Base-by-base conservation (phyloP, 1,139 yeast species). In the Sugiyamaella novakii region DNA sequence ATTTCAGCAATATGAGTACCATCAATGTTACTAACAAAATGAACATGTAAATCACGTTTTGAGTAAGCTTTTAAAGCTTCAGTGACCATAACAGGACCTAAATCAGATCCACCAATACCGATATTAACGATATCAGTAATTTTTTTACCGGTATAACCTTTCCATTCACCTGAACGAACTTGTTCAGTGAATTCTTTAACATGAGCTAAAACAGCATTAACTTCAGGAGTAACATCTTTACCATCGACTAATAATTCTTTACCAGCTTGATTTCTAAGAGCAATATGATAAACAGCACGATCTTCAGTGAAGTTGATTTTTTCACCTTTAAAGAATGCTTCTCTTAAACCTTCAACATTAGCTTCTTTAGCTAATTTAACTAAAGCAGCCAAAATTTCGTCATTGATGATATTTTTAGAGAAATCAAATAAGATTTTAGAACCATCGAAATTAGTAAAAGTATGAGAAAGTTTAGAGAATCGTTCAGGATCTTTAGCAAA, bases 81-180 rank as follows among this genome's bases (percentile, higher is more conserved):
- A 53, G 97, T 89, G 61, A 92, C 98, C 98, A 92, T 92, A 50
- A 92, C 98, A 45, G 98, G 98, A 63, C 98, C 98, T 65, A 92
- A 80, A 71, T 92, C 98, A 25, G 98, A 89, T 60, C 98, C 98
- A 67, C 98, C 98, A 68, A 92, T 92, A 73, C 98, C 98, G 65
- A 92, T 87, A 78, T 92, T 92, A 66, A 92, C 98, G 53, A 92
- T 83, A 66, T 89, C 95, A 61, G 94, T 86, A 71, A 92, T 92
- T 61, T 78, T 74, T 79, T 89, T 89, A 61, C 98, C 98, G 59
- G 97, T 83, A 79, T 87, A 92, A 69, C 98, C 98, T 64, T 82
- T 88, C 97, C 98, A 91, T 59, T 76, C 78, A 62, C 98, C 98
- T 40, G 92, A 83, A 71, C 98, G 84, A 55, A 92, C 84, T 59